These are phyloP conservation scores for Solanum rostratum DNA, from an alignment of 257 asterid genomes.

Conservation along the genomic window DNA sequence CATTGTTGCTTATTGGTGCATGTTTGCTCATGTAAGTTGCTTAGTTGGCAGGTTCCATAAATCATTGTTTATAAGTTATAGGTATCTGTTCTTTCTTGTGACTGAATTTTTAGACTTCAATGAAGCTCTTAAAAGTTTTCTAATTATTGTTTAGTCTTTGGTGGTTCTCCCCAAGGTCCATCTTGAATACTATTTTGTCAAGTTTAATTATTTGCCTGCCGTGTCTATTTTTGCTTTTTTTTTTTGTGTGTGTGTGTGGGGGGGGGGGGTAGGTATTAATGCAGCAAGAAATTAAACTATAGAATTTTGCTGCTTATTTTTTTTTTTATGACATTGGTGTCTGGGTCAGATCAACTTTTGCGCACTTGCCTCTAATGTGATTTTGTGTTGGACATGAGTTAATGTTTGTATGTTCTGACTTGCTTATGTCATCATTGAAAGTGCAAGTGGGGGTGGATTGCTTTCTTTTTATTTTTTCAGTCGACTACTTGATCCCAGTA, in stretches of 20 bases:
- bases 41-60: neutral
- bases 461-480: too few species aligned
- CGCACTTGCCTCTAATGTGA: neutral
- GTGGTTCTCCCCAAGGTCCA: neutral
- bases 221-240: neutral
- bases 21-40: conserved; percentile 84
- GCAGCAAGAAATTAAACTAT: neutral
- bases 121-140: neutral
- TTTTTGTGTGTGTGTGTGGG: too few species aligned
- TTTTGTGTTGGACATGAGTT: neutral
- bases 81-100: neutral
- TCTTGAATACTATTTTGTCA: neutral
- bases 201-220: neutral
- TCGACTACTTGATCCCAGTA: too few species aligned
- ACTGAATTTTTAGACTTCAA: neutral
- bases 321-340: neutral
- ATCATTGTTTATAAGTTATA: neutral
- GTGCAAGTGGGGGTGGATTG: too few species aligned
- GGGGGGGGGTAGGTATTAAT: neutral
- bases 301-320: neutral
- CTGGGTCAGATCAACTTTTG: too few species aligned
- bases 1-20: conserved; percentile 81
- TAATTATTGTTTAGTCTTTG: neutral
- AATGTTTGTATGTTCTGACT: neutral
- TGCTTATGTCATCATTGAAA: neutral